Percentiles rank a stretch among this genome's conserved stretches.
phyloP scores from a whole-genome alignment of 2,329 filamentous ascomycete species.

The Nannizziopsis arthrosporioides region DNA sequence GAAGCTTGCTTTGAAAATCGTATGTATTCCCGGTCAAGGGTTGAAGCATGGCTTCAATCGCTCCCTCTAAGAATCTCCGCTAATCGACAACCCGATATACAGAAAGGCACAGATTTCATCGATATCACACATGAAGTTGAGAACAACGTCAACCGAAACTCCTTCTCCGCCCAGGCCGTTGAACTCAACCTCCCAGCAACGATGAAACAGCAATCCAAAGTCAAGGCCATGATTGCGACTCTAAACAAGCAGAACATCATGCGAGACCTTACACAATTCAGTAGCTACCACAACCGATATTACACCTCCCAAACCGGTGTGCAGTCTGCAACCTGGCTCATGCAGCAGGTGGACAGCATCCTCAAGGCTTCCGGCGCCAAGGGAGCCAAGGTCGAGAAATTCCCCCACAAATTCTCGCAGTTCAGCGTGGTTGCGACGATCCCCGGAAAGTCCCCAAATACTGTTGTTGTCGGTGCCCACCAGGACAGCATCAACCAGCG shows the following conservation, averaged over 20 bases:
- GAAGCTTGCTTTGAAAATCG: constrained; percentile 82
- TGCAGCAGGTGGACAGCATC: constrained; percentile 59
- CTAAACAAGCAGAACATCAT: constrained; percentile 67
- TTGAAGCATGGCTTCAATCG: not conserved
- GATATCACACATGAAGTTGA: constrained; percentile 66
- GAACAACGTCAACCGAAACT: constrained; percentile 26
- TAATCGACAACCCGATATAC: constrained; percentile 9
- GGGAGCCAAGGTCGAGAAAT: constrained; percentile 58
- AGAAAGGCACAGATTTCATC: constrained; percentile 84
- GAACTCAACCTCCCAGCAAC: constrained; percentile 54
- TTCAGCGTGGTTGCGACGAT: constrained; percentile 85
- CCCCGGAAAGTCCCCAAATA: constrained; percentile 72
- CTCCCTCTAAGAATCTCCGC: not conserved
- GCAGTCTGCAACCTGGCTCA: constrained; percentile 79
- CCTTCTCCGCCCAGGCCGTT: constrained; percentile 20
- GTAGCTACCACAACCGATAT: constrained; percentile 47
- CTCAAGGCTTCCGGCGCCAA: constrained; percentile 60
- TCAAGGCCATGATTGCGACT: constrained; percentile 54
- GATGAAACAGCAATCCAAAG: constrained; percentile 51
- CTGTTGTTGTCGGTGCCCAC: constrained; percentile 79
- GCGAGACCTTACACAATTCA: constrained; percentile 60
- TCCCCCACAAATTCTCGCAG: constrained; percentile 78
- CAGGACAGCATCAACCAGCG: constrained; percentile 94
- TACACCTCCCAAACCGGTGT: constrained; percentile 52
- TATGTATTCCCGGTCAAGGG: constrained; percentile 38